phyloP scores from a whole-genome alignment of 164 flowering plant species.

The Brasenia schreberi region DNA sequence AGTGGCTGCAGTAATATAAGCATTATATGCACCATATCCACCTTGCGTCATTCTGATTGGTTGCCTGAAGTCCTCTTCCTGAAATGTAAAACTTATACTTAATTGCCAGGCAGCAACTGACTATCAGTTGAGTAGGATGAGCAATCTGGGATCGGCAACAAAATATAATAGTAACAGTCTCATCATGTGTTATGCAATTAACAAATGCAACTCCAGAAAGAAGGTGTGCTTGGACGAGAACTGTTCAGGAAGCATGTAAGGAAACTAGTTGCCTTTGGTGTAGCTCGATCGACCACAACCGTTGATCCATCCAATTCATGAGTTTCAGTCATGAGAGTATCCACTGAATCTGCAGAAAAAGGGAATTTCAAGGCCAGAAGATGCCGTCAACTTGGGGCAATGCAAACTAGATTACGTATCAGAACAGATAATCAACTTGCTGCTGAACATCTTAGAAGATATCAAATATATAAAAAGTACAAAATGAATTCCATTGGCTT shows the following conservation, averaged over 20 bases:
- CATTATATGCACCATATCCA: slow-evolving; percentile 97
- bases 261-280: slow-evolving; percentile 66
- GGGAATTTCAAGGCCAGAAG: background rate
- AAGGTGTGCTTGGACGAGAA: background rate
- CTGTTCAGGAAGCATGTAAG: background rate
- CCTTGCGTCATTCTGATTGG: slow-evolving; percentile 41
- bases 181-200: background rate
- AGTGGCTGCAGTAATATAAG: slow-evolving; percentile 89
- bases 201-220: background rate
- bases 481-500: no score
- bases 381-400: background rate
- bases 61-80: slow-evolving; percentile 83
- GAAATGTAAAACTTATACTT: slow-evolving; percentile 3
- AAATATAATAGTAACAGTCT: background rate
- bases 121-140: background rate
- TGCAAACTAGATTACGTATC: no score
- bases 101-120: background rate
- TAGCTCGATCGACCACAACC: slow-evolving; percentile 91
- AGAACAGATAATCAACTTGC: no score
- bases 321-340: slow-evolving; percentile 72
- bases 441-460: no score
- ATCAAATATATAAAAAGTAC: no score
- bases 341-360: slow-evolving; percentile 69
- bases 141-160: background rate
- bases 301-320: slow-evolving; percentile 94